Conservation (phyloP, 2,329 filamentous ascomycete species). For the Trichophyton benhamiae region DNA sequence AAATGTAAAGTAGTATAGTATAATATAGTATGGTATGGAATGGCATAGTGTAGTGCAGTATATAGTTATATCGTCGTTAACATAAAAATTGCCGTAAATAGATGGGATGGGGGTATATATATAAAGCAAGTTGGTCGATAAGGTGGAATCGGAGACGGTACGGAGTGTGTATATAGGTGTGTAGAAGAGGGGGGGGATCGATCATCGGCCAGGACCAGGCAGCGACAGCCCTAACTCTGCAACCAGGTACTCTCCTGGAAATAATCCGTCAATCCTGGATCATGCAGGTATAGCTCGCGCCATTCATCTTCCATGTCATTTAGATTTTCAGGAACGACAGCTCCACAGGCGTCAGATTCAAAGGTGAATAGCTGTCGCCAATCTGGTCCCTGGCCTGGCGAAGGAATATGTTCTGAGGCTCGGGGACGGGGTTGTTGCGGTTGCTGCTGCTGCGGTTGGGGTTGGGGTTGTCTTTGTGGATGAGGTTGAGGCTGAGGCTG, state of each 20-base stretch:
- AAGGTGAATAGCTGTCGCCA: slow-evolving; percentile 34
- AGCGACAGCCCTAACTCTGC: slow-evolving; percentile 13
- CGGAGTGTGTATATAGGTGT: no score
- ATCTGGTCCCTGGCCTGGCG: slow-evolving; percentile 24
- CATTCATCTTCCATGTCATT: slow-evolving; percentile 34
- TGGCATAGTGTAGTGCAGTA: no score
- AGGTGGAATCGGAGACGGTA: no score
- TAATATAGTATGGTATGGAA: no score
- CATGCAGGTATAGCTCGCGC: slow-evolving; percentile 35
- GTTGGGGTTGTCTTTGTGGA: background rate
- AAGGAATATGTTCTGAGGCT: slow-evolving; percentile 18
- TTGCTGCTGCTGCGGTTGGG: background rate
- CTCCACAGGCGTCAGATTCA: slow-evolving; percentile 27
- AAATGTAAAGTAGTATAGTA: no score
- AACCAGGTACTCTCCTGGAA: slow-evolving; percentile 32
- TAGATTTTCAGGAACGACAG: slow-evolving; percentile 28
- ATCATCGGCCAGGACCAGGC: background rate
- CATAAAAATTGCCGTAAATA: no score
- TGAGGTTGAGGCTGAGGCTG: background rate
- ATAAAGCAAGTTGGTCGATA: no score
- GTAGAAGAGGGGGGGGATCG: background rate
- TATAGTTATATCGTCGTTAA: no score
- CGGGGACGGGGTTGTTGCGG: background rate
- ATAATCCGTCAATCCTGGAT: slow-evolving; percentile 31
- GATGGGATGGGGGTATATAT: no score